Evolutionary conservation across 2,329 filamentous ascomycete species (phyloP), one percentile per base, ranked within the genome.

Genomic region (Dactylellina drechsleri): DNA sequence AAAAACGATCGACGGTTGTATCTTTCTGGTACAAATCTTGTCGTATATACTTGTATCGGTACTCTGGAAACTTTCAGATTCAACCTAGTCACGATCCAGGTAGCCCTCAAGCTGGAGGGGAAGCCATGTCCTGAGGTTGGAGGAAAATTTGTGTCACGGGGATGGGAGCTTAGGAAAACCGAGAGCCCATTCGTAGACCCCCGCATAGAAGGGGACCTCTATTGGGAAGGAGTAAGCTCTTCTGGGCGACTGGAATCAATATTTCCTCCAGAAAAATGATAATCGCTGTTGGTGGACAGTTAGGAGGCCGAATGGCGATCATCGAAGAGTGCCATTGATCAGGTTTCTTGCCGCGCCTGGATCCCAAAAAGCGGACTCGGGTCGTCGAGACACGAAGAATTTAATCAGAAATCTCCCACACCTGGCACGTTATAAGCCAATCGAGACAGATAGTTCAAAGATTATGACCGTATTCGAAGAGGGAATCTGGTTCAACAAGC

Each of bases 251-350:
- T 66, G 1, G 41, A 26, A 15, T 28, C 23, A 2, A 16, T 66
- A 10, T 66, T 50, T 16, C 53, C 53, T 52, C 62, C 62, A 18
- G 53, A 66, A 66, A 66, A 20, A 50, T 7, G 62, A 66, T 36
- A 58, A 52, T 13, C 47, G 53, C 8, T 18, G 58, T 7, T 66
- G 62, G 62, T 58, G 62, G 62, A 18, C 53, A 5, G 26, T 23
- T 10, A 49, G n/a, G 49, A 66, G 26, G 5, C 26, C 52, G 0
- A 36, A 36, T 1, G 62, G 62, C 10, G 62, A 49, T 1, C 26
- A 53, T 1, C 40, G 62, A 5, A 45, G 50, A 16, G 52, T 66
- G 36, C 41, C 62, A 20, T 52, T 66, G 13, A n/a, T 66, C 49
- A 40, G 26, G 1, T 58, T 66, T 36, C 41, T 66, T 7, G 41